Evolutionary conservation across 2,329 filamentous ascomycete genomes (phyloP).

Genomic region (Monilinia aucupariae): DNA sequence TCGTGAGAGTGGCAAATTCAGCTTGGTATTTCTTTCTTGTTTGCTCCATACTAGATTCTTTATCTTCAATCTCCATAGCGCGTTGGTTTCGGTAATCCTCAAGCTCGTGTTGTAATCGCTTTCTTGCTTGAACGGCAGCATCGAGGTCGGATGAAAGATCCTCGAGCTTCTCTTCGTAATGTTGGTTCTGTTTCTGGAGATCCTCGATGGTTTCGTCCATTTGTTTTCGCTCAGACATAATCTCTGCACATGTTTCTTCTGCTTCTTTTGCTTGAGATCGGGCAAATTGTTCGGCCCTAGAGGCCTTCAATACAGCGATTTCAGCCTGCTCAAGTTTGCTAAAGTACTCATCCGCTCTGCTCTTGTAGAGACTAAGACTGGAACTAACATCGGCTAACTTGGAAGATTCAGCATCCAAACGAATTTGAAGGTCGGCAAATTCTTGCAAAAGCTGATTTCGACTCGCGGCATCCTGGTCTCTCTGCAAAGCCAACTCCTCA

Average conservation of each 20-base stretch:
- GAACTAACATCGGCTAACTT: slow-evolving; percentile 78
- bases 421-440: slow-evolving; percentile 88
- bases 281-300: slow-evolving; percentile 87
- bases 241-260: slow-evolving; percentile 81
- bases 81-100: slow-evolving; percentile 95
- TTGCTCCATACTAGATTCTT: slow-evolving; percentile 92
- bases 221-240: slow-evolving; percentile 87
- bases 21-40: slow-evolving; percentile 95
- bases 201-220: slow-evolving; percentile 86
- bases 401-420: slow-evolving; percentile 81
- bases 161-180: slow-evolving; percentile 84
- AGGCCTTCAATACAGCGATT: slow-evolving; percentile 88
- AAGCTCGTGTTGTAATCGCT: slow-evolving; percentile 90
- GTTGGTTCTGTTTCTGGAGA: slow-evolving; percentile 81
- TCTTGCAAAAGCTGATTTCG: slow-evolving; percentile 86
- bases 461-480: slow-evolving; percentile 83
- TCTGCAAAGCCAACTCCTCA: slow-evolving; percentile 68
- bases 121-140: slow-evolving; percentile 80
- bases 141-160: slow-evolving; percentile 88
- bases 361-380: slow-evolving; percentile 84
- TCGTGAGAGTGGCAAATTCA: slow-evolving; percentile 82
- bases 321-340: slow-evolving; percentile 95
- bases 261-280: slow-evolving; percentile 84
- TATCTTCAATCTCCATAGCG: slow-evolving; percentile 94
- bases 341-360: slow-evolving; percentile 91